Conservation (phyloP, 78 protist genomes). For the Creolimax fragrantissima region DNA sequence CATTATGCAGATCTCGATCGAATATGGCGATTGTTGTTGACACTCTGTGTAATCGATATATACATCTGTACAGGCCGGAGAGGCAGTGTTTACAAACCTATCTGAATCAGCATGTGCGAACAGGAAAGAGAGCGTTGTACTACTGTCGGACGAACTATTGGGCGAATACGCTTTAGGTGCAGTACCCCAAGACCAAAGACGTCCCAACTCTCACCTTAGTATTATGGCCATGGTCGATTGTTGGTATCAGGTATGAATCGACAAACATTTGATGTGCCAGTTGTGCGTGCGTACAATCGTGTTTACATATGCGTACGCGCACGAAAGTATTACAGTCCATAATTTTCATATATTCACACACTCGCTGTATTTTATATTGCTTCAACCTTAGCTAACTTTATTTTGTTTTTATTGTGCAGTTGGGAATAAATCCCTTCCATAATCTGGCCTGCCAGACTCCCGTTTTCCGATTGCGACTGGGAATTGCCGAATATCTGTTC, state of each 20-base stretch:
- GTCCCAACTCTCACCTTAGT: slow-evolving; percentile 27
- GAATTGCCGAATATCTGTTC: slow-evolving; percentile 44
- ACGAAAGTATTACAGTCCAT: not conserved
- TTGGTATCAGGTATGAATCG: slow-evolving; percentile 22
- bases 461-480: slow-evolving; percentile 44
- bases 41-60: not conserved
- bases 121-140: not conserved
- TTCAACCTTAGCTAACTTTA: too few relatives aligned
- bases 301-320: not conserved
- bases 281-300: not conserved
- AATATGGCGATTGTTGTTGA: too few relatives aligned
- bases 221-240: slow-evolving; percentile 42
- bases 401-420: too few relatives aligned
- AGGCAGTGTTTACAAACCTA: not conserved
- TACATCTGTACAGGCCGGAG: not conserved
- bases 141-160: slow-evolving; percentile 24
- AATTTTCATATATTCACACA: too few relatives aligned
- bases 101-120: not conserved
- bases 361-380: too few relatives aligned
- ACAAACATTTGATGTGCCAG: too few relatives aligned
- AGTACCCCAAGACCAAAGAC: not conserved
- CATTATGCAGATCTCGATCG: not conserved
- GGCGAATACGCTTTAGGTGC: slow-evolving; percentile 22
- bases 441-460: slow-evolving; percentile 45
- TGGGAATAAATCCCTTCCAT: slow-evolving; percentile 10